phyloP scores from a whole-genome alignment of 331 rosid genomes.

The Dryas integrifolia region DNA sequence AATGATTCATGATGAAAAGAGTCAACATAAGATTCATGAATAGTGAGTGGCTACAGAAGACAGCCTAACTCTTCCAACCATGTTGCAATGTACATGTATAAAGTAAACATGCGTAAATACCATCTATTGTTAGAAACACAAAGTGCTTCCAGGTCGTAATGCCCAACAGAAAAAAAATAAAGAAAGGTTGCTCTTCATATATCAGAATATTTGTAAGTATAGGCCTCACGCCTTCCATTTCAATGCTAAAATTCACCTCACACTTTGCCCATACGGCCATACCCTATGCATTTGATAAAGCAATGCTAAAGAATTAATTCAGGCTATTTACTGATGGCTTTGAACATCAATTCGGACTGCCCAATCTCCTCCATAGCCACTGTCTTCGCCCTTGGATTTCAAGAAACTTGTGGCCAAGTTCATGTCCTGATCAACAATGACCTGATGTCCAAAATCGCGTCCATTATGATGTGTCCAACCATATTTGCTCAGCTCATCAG shows the following conservation, averaged over 20 bases:
- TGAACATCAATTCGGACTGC: constrained; percentile 64
- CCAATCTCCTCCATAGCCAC: constrained; percentile 99
- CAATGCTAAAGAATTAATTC: constrained; percentile 6
- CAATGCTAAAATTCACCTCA: background rate
- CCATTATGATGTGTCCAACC: constrained; percentile 60
- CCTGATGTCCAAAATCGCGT: constrained; percentile 72
- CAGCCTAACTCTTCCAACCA: constrained; percentile 17
- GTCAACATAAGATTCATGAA: constrained; percentile 3
- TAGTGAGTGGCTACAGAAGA: constrained; percentile 8
- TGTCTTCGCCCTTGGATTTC: constrained; percentile 68
- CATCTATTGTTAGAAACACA: background rate
- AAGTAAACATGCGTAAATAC: background rate
- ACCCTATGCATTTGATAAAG: background rate
- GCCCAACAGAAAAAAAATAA: background rate
- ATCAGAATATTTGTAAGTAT: background rate
- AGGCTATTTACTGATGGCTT: constrained; percentile 49
- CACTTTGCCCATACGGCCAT: background rate
- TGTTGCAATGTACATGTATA: background rate
- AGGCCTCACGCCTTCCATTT: background rate
- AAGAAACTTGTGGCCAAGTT: constrained; percentile 69
- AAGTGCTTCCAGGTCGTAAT: background rate
- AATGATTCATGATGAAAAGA: constrained; percentile 32
- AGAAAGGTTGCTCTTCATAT: background rate
- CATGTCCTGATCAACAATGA: constrained; percentile 69
- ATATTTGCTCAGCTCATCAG: constrained; percentile 48